Conservation (phyloP, 2,329 filamentous ascomycete genomes). For the Mycosphaerelloides madeirae region DNA sequence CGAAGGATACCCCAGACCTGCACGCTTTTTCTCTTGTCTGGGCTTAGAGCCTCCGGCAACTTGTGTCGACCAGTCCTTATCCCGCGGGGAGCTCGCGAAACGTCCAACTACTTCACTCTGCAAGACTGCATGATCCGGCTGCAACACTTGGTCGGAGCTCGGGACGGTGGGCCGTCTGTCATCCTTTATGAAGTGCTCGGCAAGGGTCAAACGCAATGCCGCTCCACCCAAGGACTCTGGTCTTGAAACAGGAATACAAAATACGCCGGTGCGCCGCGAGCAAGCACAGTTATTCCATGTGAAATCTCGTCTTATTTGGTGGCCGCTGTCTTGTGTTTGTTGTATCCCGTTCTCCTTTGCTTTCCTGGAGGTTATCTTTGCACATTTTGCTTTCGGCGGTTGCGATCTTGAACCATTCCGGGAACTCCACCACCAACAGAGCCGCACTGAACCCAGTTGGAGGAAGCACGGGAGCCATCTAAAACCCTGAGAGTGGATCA, state of each 20-base stretch:
- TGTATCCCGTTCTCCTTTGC: slow-evolving; percentile 15
- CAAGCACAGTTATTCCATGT: slow-evolving; percentile 8
- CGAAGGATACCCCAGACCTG: slow-evolving; percentile 10
- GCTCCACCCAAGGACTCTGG: slow-evolving; percentile 12
- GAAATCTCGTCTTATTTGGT: slow-evolving; percentile 9
- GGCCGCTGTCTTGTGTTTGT: slow-evolving; percentile 15
- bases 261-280: slow-evolving; percentile 10
- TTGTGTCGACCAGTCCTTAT: slow-evolving; percentile 14
- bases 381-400: slow-evolving; percentile 11
- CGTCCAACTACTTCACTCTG: slow-evolving; percentile 12
- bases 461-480: too few relatives aligned
- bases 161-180: slow-evolving; percentile 12
- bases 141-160: slow-evolving; percentile 15
- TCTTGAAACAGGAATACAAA: slow-evolving; percentile 20
- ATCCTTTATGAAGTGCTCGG: slow-evolving; percentile 15
- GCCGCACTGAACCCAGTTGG: too few relatives aligned
- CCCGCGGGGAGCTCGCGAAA: slow-evolving; percentile 16
- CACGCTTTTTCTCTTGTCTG: slow-evolving; percentile 1
- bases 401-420: slow-evolving; percentile 6
- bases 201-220: slow-evolving; percentile 19
- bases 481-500: too few relatives aligned
- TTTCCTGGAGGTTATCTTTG: slow-evolving; percentile 16
- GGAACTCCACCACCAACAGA: too few relatives aligned
- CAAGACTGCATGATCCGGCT: slow-evolving; percentile 14
- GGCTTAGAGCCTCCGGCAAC: slow-evolving; percentile 7